Evolutionary conservation across 345 rosid genomes (phyloP).

Genomic region (Garcia nutans): DNA sequence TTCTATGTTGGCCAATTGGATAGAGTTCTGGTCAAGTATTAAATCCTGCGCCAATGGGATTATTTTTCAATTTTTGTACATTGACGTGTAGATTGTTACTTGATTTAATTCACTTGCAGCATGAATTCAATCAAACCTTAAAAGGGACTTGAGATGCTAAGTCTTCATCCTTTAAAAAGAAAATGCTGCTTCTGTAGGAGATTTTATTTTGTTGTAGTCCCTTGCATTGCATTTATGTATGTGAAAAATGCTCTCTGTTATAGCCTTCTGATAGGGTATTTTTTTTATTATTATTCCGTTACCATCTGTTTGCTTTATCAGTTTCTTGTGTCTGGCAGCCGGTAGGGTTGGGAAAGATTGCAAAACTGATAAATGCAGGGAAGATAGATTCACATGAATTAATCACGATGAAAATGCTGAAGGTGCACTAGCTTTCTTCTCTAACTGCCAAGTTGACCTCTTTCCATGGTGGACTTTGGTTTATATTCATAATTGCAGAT

Average conservation of each 20-base stretch:
- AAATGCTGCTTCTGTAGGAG: neutral
- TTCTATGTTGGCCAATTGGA: neutral
- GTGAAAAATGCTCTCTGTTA: neutral
- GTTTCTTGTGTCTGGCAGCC: slow-evolving; percentile 51
- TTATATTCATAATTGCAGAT: slow-evolving; percentile 10
- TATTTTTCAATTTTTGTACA: neutral
- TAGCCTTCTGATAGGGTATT: neutral
- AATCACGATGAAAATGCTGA: slow-evolving; percentile 95
- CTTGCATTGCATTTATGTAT: neutral
- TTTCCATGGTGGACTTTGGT: slow-evolving; percentile 17
- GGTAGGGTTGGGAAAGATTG: slow-evolving; percentile 89
- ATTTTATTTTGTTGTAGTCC: neutral
- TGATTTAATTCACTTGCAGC: too few relatives aligned
- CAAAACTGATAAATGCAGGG: slow-evolving; percentile 83
- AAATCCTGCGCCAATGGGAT: too few relatives aligned
- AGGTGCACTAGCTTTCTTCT: slow-evolving; percentile 41
- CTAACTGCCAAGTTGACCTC: slow-evolving; percentile 1
- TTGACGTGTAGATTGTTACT: neutral
- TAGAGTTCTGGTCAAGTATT: neutral
- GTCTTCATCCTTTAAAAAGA: neutral
- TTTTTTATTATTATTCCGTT: neutral
- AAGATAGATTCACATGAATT: slow-evolving; percentile 94
- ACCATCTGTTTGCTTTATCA: slow-evolving; percentile 8
- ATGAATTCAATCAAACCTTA: neutral
- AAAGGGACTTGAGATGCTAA: neutral